phyloP scores from a whole-genome alignment of 768 basidiomycete species.

The Kwoniella sp. region DNA sequence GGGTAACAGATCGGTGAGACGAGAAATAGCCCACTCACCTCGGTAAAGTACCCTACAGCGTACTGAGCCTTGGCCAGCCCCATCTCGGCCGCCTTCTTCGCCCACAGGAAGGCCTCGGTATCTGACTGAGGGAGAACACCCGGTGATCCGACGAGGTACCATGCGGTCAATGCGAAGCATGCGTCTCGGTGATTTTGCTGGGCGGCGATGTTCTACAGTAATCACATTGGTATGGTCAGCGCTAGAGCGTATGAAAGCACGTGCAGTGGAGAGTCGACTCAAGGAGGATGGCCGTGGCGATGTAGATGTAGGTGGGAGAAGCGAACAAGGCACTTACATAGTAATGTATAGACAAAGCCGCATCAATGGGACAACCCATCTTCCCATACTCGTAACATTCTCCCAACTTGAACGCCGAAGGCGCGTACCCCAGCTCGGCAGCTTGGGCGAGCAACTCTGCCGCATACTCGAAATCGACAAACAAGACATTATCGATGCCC shows the following conservation, averaged over 20 bases:
- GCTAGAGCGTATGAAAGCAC: conserved; percentile 51
- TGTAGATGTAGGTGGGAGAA: background rate
- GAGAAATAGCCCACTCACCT: conserved; percentile 63
- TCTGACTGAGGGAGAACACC: conserved; percentile 97
- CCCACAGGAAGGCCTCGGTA: conserved; percentile 97
- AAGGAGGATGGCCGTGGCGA: conserved; percentile 64
- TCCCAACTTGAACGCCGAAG: conserved; percentile 90
- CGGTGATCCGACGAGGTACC: conserved; percentile 98
- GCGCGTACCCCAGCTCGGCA: conserved; percentile 92
- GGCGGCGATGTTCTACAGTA: conserved; percentile 85
- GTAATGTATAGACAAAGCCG: conserved; percentile 96
- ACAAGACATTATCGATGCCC: conserved; percentile 97
- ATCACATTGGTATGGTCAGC: conserved; percentile 10
- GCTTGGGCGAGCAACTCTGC: conserved; percentile 93
- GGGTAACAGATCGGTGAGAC: too few relatives aligned
- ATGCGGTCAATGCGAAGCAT: conserved; percentile 96
- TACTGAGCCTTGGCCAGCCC: conserved; percentile 96
- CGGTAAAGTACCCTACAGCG: conserved; percentile 94
- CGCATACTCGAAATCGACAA: conserved; percentile 94
- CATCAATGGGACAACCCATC: conserved; percentile 96
- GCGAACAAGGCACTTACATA: conserved; percentile 72
- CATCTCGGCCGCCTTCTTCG: conserved; percentile 88
- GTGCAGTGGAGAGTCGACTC: conserved; percentile 96
- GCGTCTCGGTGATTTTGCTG: conserved; percentile 96
- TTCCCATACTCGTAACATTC: conserved; percentile 99